Base-by-base conservation (phyloP, 163 green algal genomes). In the Scenedesmus sp. region DNA sequence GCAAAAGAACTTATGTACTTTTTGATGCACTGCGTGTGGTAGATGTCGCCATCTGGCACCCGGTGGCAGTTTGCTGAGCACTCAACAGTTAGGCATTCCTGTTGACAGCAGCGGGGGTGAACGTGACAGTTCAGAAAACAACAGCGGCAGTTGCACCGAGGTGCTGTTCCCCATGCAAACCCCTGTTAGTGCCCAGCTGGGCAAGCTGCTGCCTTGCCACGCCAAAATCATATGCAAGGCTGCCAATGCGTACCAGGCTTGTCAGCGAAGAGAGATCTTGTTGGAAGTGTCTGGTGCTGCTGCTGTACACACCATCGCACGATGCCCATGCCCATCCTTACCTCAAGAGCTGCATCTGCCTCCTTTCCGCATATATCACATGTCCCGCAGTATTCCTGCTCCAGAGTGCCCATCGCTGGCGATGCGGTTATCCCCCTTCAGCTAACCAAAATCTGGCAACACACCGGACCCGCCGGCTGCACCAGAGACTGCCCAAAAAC, bases 331-430 rank as follows among this genome's bases (percentile, higher is more conserved):
- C 35, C 40, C 24, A 24, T 61, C 16, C n/a, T 68, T 43, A 53
- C 82, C 82, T 87, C 51, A 0, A 87, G 35, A 30, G 16, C 82
- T 22, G 82, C 49, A n/a, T 87, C 82, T 22, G 82, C 82, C 30
- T 76, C 33, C 51, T 87, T 87, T 33, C 82, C 82, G 56, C 82
- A 87, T 3, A 87, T 42, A 42, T 87, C 82, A 30, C 82, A 87
- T 24, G n/a, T 43, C 35, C 82, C 82, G 15, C 9, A 42, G 82
- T 87, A 87, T 20, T 37, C 65, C 30, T 40, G 30, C 65, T 76
- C 65, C 65, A 76, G 30, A 26, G 65, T 76, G 65, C 65, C 65
- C 65, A 76, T 76, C 30, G 30, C 30, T 40, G 24, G 65, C 30
- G 30, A 76, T 40, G 65, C 65, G 37, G 65, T 9, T 76, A 40